Conservation (phyloP, 2,329 filamentous ascomycete genomes). For the Tothia fuscella region DNA sequence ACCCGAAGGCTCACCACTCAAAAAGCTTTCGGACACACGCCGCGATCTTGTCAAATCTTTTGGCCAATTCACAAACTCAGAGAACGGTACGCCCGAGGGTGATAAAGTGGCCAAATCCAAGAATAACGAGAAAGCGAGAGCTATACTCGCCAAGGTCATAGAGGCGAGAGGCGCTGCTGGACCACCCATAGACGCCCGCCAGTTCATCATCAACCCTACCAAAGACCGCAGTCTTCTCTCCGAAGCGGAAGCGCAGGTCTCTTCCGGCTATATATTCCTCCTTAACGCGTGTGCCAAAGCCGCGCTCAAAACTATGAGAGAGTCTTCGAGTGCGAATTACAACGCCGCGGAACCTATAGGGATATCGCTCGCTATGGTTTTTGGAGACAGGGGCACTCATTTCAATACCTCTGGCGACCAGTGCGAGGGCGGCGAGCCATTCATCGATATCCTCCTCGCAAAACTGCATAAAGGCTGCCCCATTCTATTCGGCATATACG, state of each 20-base stretch:
- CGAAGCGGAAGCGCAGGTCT: constrained; percentile 39
- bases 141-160: constrained; percentile 41
- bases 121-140: constrained; percentile 15
- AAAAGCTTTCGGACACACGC: constrained; percentile 56
- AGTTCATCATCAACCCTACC: constrained; percentile 10
- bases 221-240: constrained; percentile 12
- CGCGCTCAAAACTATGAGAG: constrained; percentile 48
- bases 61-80: constrained; percentile 47
- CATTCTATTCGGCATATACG: constrained; percentile 71
- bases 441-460: constrained; percentile 76
- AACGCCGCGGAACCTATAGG: constrained; percentile 57
- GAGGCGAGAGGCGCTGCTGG: constrained; percentile 18
- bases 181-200: constrained; percentile 17
- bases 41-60: constrained; percentile 59
- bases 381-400: background rate
- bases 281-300: constrained; percentile 66
- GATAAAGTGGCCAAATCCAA: constrained; percentile 9
- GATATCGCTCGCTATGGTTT: constrained; percentile 62
- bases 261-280: constrained; percentile 59
- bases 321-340: constrained; percentile 26
- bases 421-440: constrained; percentile 51
- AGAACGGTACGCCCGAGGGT: constrained; percentile 23
- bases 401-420: constrained; percentile 37
- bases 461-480: constrained; percentile 76
- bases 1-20: too few species aligned